A percentile compares a stretch with the other conserved stretches of the same genome.
phyloP scores from a whole-genome alignment of 805 yeast species.

The Metschnikowia continentalis region DNA sequence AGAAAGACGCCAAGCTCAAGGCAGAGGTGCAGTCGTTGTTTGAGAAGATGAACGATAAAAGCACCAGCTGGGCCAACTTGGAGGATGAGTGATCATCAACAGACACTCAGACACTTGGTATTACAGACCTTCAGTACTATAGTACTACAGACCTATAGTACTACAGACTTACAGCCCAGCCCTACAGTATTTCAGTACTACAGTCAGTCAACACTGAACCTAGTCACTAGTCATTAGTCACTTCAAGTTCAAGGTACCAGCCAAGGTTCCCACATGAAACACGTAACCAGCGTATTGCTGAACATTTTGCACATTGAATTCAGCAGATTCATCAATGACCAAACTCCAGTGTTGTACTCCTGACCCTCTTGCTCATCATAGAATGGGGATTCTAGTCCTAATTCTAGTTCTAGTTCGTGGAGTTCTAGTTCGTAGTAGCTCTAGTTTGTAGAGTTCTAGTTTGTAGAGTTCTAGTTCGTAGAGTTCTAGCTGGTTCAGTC shows the following conservation, averaged over 20 bases:
- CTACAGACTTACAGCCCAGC: no score
- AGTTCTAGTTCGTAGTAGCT: no score
- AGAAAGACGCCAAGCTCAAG: slow-evolving; percentile 19
- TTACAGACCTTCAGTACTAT: no score
- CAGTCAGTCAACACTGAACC: no score
- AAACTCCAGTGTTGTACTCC: slow-evolving; percentile 93
- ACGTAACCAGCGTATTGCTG: slow-evolving; percentile 94
- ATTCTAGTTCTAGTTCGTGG: no score
- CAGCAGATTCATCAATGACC: slow-evolving; percentile 81
- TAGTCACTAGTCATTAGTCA: no score
- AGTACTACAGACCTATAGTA: no score
- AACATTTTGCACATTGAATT: slow-evolving; percentile 87
- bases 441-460: no score
- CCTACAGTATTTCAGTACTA: no score
- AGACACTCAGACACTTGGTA: background rate
- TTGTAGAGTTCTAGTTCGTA: no score
- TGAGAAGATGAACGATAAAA: slow-evolving; percentile 25
- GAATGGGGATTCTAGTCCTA: slow-evolving; percentile 53
- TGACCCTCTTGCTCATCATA: slow-evolving; percentile 99
- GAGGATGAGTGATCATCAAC: slow-evolving; percentile 18
- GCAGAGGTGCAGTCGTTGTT: slow-evolving; percentile 27
- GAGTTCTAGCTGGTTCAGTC: no score
- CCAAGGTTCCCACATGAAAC: slow-evolving; percentile 83
- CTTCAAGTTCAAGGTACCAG: slow-evolving; percentile 57
- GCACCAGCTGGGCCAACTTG: slow-evolving; percentile 32